phyloP scores from a whole-genome alignment of 371 early-diverging fungal genomes.

The Mucor lusitanicus region DNA sequence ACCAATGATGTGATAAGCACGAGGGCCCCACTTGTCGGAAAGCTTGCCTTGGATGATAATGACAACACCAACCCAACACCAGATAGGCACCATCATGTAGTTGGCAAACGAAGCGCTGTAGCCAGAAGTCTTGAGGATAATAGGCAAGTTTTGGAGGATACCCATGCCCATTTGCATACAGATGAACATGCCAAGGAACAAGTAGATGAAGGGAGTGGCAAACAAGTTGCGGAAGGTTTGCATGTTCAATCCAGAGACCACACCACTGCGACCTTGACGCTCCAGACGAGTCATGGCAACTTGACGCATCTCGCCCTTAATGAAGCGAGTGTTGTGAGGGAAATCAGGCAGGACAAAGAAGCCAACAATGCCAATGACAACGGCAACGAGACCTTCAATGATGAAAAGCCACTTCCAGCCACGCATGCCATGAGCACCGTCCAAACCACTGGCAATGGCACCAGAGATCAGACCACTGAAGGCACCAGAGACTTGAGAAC shows the following conservation, averaged over 20 bases:
- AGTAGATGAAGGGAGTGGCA: constrained; percentile 41
- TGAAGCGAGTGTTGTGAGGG: constrained; percentile 53
- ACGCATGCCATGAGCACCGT: constrained; percentile 47
- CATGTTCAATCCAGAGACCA: constrained; percentile 25
- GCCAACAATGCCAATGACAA: constrained; percentile 41
- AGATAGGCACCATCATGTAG: constrained; percentile 49
- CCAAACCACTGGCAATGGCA: constrained; percentile 36
- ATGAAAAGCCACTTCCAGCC: constrained; percentile 69
- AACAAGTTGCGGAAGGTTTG: constrained; percentile 38
- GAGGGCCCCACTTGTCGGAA: constrained; percentile 36
- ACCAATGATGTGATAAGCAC: constrained; percentile 43
- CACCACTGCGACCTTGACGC: constrained; percentile 33
- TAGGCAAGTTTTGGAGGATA: constrained; percentile 42
- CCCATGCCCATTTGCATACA: constrained; percentile 53
- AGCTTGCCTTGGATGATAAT: constrained; percentile 44
- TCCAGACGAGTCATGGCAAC: constrained; percentile 53
- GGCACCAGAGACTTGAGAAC: constrained; percentile 66
- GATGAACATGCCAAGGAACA: constrained; percentile 37
- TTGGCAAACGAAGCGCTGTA: constrained; percentile 38
- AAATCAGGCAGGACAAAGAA: constrained; percentile 60
- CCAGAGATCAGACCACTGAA: constrained; percentile 66
- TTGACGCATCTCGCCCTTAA: constrained; percentile 51
- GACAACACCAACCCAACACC: constrained; percentile 43
- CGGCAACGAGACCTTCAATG: constrained; percentile 56
- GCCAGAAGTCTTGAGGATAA: constrained; percentile 37